phyloP scores from a whole-genome alignment of 176 grass and related monocot species.

The Ensete ventricosum region DNA sequence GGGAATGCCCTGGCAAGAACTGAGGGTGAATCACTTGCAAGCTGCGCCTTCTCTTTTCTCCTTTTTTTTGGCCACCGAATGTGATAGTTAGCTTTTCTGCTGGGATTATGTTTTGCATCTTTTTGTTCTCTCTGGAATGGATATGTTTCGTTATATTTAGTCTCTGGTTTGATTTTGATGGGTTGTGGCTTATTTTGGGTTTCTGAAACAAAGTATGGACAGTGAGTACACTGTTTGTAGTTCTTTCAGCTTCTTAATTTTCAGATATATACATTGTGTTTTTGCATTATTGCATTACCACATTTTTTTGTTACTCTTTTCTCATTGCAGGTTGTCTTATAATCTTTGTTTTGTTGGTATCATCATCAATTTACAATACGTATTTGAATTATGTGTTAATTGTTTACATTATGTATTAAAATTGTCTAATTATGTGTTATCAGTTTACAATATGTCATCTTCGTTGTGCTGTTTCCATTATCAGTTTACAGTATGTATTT shows the following conservation, averaged over 20 bases:
- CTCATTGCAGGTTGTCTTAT: neutral
- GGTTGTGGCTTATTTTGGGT: conserved; percentile 4
- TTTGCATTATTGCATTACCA: neutral
- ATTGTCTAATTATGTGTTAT: too few species aligned
- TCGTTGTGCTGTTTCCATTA: too few species aligned
- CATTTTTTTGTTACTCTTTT: neutral
- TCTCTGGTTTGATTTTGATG: neutral
- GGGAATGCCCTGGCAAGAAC: conserved; percentile 44
- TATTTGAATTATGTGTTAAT: too few species aligned
- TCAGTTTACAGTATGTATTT: too few species aligned
- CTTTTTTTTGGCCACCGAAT: neutral
- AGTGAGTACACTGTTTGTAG: neutral
- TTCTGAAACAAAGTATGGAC: neutral
- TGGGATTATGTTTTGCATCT: neutral
- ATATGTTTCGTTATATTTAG: neutral
- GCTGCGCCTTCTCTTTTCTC: neutral
- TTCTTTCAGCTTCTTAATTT: neutral
- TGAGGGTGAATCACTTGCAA: neutral
- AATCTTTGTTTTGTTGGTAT: too few species aligned
- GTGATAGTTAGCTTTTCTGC: neutral
- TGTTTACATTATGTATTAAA: too few species aligned
- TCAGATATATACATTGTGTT: conserved; percentile 3
- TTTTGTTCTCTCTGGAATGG: neutral
- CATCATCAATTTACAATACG: too few species aligned
- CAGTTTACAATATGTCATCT: too few species aligned